Percentiles rank a stretch among this genome's conserved stretches.
These are phyloP conservation scores for Trichophyton schoenleinii DNA, from an alignment of 2,329 filamentous ascomycete species.

Conservation along the genomic window DNA sequence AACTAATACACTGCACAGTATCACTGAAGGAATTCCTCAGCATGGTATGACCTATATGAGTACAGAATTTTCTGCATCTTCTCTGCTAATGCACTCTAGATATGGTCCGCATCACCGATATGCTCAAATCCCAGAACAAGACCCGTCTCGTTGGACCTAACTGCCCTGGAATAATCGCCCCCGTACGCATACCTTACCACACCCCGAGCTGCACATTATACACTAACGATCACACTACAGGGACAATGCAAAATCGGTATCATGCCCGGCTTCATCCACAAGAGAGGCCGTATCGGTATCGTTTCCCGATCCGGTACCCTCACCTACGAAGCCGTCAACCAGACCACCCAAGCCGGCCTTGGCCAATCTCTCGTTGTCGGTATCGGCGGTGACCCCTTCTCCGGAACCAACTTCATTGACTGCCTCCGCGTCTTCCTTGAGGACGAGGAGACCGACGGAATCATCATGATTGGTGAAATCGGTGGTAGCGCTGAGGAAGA, in stretches of 20 bases:
- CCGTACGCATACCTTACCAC: conserved; percentile 33
- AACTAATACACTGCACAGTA: conserved; percentile 32
- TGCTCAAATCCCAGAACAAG: conserved; percentile 95
- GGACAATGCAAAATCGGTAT: conserved; percentile 99
- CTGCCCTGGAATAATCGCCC: conserved; percentile 93
- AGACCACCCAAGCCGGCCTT: conserved; percentile 92
- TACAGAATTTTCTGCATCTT: not conserved
- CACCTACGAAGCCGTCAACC: conserved; percentile 99
- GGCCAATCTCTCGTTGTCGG: conserved; percentile 97
- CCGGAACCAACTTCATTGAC: conserved; percentile 99
- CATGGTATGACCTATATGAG: conserved; percentile 53
- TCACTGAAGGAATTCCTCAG: conserved; percentile 95
- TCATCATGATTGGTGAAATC: conserved; percentile 99
- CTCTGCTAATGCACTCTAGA: conserved; percentile 41
- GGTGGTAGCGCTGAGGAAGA: conserved; percentile 96
- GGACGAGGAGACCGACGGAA: conserved; percentile 92
- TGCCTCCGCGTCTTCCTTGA: conserved; percentile 93
- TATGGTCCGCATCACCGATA: conserved; percentile 98
- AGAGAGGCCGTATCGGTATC: conserved; percentile 96
- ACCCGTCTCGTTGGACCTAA: conserved; percentile 94
- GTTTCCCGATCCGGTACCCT: conserved; percentile 96
- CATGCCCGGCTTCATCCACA: conserved; percentile 99
- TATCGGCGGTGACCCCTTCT: conserved; percentile 97
- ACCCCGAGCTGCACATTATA: not conserved
- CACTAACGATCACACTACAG: conserved; percentile 23